These are phyloP conservation scores for Neofusicoccum laricinum DNA, from an alignment of 2,329 filamentous ascomycete genomes.

Conservation along the genomic window DNA sequence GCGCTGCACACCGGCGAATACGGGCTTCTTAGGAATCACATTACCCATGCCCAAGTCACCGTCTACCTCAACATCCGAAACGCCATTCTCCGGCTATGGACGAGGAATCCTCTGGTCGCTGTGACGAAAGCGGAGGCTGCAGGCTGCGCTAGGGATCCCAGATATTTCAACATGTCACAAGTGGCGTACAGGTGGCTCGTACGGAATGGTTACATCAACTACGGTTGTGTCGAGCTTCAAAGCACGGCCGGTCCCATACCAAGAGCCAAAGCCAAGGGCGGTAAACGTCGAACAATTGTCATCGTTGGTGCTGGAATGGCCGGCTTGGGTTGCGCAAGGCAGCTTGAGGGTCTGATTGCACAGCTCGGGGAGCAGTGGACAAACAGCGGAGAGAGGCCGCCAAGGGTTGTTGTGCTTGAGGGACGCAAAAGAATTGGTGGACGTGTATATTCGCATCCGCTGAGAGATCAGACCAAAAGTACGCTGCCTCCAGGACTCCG, in stretches of 20 bases:
- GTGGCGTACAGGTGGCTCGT: slow-evolving; percentile 92
- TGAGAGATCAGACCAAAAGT: slow-evolving; percentile 57
- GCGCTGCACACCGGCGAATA: slow-evolving; percentile 84
- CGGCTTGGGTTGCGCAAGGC: slow-evolving; percentile 85
- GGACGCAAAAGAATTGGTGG: slow-evolving; percentile 85
- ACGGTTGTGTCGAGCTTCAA: slow-evolving; percentile 79
- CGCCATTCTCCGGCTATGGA: slow-evolving; percentile 86
- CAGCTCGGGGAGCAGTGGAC: slow-evolving; percentile 72
- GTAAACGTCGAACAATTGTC: slow-evolving; percentile 69
- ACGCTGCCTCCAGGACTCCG: slow-evolving; percentile 53
- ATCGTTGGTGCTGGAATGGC: slow-evolving; percentile 94
- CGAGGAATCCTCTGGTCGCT: slow-evolving; percentile 76
- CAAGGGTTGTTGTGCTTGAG: slow-evolving; percentile 78
- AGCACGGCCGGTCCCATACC: slow-evolving; percentile 36
- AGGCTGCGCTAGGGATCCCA: slow-evolving; percentile 80
- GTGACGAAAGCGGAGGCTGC: slow-evolving; percentile 83
- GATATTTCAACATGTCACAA: slow-evolving; percentile 86
- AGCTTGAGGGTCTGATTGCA: slow-evolving; percentile 79
- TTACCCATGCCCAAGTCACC: slow-evolving; percentile 86
- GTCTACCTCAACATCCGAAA: slow-evolving; percentile 96
- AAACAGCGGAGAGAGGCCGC: slow-evolving; percentile 64
- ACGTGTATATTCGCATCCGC: slow-evolving; percentile 81
- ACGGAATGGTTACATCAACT: slow-evolving; percentile 92
- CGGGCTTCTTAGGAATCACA: slow-evolving; percentile 70
- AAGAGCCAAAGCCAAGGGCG: slow-evolving; percentile 39